A percentile compares a stretch with the other conserved stretches of the same genome.
phyloP scores from a whole-genome alignment of 2,329 filamentous ascomycete genomes.

The Pyrenochaeta sp. region DNA sequence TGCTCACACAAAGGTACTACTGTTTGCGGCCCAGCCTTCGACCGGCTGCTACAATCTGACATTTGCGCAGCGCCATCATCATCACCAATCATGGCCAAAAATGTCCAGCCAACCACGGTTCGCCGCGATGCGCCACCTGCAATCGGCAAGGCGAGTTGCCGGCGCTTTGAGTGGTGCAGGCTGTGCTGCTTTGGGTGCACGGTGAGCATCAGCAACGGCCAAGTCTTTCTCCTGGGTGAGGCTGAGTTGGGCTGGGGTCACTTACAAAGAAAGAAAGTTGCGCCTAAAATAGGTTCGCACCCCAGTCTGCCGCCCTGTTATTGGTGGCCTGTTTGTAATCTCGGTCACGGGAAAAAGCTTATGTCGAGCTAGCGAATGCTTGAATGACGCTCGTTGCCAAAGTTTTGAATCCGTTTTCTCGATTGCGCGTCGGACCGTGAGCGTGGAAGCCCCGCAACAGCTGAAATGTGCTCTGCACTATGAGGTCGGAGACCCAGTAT shows the following conservation, averaged over 20 bases:
- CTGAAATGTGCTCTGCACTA: no score
- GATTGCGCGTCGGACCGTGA: no score
- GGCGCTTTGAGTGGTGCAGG: constrained; percentile 13
- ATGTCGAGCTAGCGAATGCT: neutral
- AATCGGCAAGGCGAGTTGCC: constrained; percentile 19
- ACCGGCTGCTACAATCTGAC: constrained; percentile 13
- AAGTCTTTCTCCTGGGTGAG: constrained; percentile 10
- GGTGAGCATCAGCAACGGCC: constrained; percentile 8
- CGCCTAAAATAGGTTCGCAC: constrained; percentile 1
- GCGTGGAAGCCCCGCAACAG: no score
- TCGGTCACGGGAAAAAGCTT: constrained; percentile 4
- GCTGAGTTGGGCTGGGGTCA: constrained; percentile 7
- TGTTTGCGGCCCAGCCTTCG: no score
- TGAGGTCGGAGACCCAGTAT: no score
- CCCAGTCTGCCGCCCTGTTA: neutral
- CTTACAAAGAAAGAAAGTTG: constrained; percentile 3
- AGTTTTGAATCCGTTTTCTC: neutral
- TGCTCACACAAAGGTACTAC: no score
- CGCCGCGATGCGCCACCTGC: constrained; percentile 13
- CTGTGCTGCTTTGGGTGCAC: constrained; percentile 1
- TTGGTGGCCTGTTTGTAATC: neutral
- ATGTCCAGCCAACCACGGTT: constrained; percentile 14
- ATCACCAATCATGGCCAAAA: constrained; percentile 22
- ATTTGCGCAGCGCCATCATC: constrained; percentile 8
- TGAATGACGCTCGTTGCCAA: neutral